Conservation (phyloP, 768 basidiomycete species). For the Lentinus brumalis region DNA sequence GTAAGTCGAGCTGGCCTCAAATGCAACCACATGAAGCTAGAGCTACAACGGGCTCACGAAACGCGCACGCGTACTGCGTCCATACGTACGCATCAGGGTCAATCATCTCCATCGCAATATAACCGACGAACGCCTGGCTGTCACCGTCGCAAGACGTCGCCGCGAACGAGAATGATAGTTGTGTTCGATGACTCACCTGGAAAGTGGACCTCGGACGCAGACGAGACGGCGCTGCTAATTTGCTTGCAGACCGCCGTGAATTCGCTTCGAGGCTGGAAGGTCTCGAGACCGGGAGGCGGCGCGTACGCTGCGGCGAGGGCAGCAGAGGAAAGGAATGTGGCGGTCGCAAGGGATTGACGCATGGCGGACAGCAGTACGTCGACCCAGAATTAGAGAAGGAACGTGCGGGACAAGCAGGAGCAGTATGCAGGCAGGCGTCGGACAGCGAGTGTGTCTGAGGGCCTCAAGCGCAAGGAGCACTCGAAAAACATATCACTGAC, state of each 20-base stretch:
- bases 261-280: neutral
- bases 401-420: neutral
- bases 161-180: neutral
- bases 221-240: constrained; percentile 42
- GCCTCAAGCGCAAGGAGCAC: too few relatives aligned
- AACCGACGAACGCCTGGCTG: neutral
- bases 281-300: neutral
- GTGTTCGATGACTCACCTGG: too few relatives aligned
- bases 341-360: constrained; percentile 20
- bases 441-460: too few relatives aligned
- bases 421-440: too few relatives aligned
- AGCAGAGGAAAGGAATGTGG: constrained; percentile 9
- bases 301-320: neutral
- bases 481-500: too few relatives aligned
- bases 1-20: too few relatives aligned
- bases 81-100: neutral
- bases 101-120: neutral
- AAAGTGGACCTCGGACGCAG: constrained; percentile 48
- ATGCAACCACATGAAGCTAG: too few relatives aligned
- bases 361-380: neutral
- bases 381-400: neutral
- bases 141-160: too few relatives aligned
- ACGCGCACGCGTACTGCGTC: too few relatives aligned
- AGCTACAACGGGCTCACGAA: too few relatives aligned
- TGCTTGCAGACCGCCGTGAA: constrained; percentile 32